Conservation (phyloP, 352 stramenopile species). For the Pythium vanterpoolii region DNA sequence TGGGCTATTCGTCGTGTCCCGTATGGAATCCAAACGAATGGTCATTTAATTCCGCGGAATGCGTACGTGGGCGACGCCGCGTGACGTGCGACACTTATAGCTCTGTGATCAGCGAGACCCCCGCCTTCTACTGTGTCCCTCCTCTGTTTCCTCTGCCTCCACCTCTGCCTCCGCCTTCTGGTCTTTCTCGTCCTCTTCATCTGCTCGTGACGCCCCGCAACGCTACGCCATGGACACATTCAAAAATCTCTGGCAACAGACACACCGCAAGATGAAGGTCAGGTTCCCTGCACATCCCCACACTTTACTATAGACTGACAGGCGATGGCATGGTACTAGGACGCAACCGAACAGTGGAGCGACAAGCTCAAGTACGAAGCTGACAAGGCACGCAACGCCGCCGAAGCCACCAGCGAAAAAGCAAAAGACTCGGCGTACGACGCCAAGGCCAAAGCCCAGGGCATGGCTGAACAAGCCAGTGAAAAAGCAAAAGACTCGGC, state of each 20-base stretch:
- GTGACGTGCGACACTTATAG: neutral
- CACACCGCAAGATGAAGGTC: conserved; percentile 21
- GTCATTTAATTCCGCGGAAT: neutral
- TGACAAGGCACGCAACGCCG: conserved; percentile 17
- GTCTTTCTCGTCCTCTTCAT: neutral
- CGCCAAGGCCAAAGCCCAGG: conserved; percentile 27
- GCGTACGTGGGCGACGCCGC: conserved; percentile 4
- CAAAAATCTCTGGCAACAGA: conserved; percentile 2
- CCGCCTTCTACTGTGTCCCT: conserved; percentile 34
- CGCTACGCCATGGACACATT: neutral
- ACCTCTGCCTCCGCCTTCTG: neutral
- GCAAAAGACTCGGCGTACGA: conserved; percentile 27
- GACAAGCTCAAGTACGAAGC: conserved; percentile 23
- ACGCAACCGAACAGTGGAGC: conserved; percentile 5
- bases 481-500: neutral
- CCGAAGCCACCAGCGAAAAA: neutral
- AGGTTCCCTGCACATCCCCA: neutral
- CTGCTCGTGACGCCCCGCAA: too few species aligned
- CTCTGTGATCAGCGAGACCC: neutral
- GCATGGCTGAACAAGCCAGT: conserved; percentile 15
- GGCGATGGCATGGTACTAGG: neutral
- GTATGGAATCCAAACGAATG: neutral
- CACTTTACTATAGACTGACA: neutral
- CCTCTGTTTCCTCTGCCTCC: neutral
- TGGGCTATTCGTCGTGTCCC: neutral